Evolutionary conservation across 2,329 filamentous ascomycete species (phyloP), one percentile per base, ranked within the genome.

Genomic region (Xylariales sp.): DNA sequence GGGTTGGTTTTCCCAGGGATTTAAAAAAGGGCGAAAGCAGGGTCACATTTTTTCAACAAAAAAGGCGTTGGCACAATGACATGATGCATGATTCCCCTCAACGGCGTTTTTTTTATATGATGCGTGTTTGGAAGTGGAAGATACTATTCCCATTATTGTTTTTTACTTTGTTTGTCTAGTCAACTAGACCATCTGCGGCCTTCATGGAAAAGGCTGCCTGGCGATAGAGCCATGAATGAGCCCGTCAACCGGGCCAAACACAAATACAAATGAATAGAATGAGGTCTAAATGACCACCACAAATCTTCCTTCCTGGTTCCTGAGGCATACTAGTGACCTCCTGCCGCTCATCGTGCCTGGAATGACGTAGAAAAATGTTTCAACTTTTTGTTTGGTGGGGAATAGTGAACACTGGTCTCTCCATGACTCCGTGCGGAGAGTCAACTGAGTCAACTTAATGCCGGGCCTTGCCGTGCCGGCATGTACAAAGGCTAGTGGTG

Each of bases 41-140:
- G 51, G 49, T 56, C 54, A 56, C 49, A 54, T 57, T 55, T 56
- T n/a, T 60, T 59, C 55, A 59, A 59, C 55, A 59, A 60, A 55
- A n/a, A 59, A 52, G 57, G 56, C 56, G 56, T 60, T 59, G 56
- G 56, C 56, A 56, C 52, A 51, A 52, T 41, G 40, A 42, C 23
- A 30, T 51, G 44, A 54, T 55, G 55, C 55, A 60, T 60, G 57
- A 60, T 60, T 60, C 57, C 57, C 57, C 57, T 58, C 56, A 57
- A n/a, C 53, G 53, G 56, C 56, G 56, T 59, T 59, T 51, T 52
- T 47, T 50, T 36, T 48, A 48, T 53, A 49, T 41, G 44, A 37
- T 38, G 27, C 29, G 45, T 47, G 46, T 45, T 48, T 45, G 38
- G 33, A 40, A 39, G 36, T 29, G 27, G 29, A 35, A 37, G 36